Percentiles rank a stretch among this genome's conserved stretches.
phyloP scores from a whole-genome alignment of 768 basidiomycete species.

The Termitomyces sp. region DNA sequence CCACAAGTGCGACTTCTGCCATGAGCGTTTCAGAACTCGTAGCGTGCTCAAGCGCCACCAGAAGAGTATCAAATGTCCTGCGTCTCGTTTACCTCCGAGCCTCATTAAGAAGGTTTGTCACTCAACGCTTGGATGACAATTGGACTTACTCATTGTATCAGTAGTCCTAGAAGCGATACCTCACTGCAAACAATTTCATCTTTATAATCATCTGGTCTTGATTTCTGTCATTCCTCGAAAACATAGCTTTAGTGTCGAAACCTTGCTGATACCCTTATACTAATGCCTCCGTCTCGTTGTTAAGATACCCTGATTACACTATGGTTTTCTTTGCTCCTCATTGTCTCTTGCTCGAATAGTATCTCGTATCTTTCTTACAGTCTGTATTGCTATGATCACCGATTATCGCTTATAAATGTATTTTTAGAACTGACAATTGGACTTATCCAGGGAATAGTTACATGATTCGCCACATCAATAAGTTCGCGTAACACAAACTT shows the following conservation, averaged over 20 bases:
- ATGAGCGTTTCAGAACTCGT: conserved; percentile 15
- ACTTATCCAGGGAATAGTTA: too few species aligned
- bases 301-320: not conserved
- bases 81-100: not conserved
- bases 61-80: conserved; percentile 15
- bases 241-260: not conserved
- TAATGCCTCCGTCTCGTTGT: not conserved
- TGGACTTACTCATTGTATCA: not conserved
- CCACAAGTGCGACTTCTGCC: conserved; percentile 11
- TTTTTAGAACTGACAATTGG: too few species aligned
- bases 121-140: too few species aligned
- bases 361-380: too few species aligned
- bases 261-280: not conserved
- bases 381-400: too few species aligned
- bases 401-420: too few species aligned
- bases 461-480: too few species aligned
- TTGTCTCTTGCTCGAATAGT: not conserved
- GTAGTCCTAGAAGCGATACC: not conserved
- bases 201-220: not conserved
- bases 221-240: not conserved
- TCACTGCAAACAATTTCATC: not conserved
- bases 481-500: too few species aligned
- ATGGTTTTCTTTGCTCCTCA: not conserved
- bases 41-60: conserved; percentile 18
- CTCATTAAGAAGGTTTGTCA: conserved; percentile 2